A percentile compares a stretch with the other conserved stretches of the same genome.
phyloP scores from a whole-genome alignment of 805 yeast genomes.

The Barnettozyma pratensis region DNA sequence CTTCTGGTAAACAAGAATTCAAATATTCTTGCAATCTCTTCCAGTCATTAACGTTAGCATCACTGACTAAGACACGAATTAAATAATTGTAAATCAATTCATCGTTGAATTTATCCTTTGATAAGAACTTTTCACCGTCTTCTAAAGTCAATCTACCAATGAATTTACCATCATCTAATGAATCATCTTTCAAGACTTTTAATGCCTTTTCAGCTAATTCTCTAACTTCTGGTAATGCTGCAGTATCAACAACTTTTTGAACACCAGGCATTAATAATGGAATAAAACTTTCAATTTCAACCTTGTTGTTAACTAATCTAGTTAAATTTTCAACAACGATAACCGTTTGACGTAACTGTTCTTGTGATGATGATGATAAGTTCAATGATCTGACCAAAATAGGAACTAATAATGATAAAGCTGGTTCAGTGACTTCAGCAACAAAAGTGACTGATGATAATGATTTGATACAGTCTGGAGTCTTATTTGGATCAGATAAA shows the following conservation, averaged over 20 bases:
- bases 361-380: constrained; percentile 82
- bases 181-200: constrained; percentile 76
- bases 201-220: constrained; percentile 86
- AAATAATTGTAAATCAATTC: constrained; percentile 43
- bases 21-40: constrained; percentile 54
- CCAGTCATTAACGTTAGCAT: constrained; percentile 74
- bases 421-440: constrained; percentile 97
- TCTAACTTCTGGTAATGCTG: constrained; percentile 95
- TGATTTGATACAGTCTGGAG: constrained; percentile 83
- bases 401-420: constrained; percentile 84
- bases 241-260: constrained; percentile 79
- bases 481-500: constrained; percentile 83
- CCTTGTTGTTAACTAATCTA: constrained; percentile 87
- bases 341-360: constrained; percentile 93
- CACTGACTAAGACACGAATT: constrained; percentile 47
- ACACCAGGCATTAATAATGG: constrained; percentile 91
- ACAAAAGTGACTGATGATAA: constrained; percentile 93
- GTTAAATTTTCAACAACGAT: constrained; percentile 94
- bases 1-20: constrained; percentile 33
- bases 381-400: constrained; percentile 85
- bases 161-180: constrained; percentile 64
- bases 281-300: constrained; percentile 83
- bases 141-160: constrained; percentile 65
- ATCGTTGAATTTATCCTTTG: constrained; percentile 29
- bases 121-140: constrained; percentile 44